These are phyloP conservation scores for Chaetomidium leptoderma DNA, from an alignment of 495 filamentous ascomycete species.

Conservation along the genomic window DNA sequence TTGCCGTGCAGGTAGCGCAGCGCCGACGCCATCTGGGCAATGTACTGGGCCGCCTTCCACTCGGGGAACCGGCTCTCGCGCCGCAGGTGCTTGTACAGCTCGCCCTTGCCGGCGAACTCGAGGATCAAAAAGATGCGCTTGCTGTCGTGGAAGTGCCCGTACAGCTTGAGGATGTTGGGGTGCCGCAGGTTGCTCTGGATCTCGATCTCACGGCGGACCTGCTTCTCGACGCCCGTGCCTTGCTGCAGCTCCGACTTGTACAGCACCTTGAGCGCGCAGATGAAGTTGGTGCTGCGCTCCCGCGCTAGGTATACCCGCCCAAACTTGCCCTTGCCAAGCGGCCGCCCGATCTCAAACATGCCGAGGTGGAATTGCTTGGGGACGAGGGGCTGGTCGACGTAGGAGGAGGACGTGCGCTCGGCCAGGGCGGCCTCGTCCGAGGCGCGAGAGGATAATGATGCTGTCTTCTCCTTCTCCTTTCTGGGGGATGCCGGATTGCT, in stretches of 20 bases:
- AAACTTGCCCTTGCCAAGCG: constrained; percentile 95
- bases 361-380: constrained; percentile 83
- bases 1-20: constrained; percentile 92
- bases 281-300: constrained; percentile 81
- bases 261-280: constrained; percentile 94
- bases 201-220: constrained; percentile 94
- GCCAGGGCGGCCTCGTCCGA: constrained; percentile 49
- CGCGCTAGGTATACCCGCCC: constrained; percentile 93
- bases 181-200: constrained; percentile 96
- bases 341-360: constrained; percentile 98
- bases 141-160: constrained; percentile 94
- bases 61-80: constrained; percentile 86
- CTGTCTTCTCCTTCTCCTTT: constrained; percentile 23
- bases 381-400: constrained; percentile 54
- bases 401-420: constrained; percentile 49
- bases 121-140: constrained; percentile 95
- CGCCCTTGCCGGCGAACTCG: constrained; percentile 91
- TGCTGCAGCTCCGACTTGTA: constrained; percentile 92
- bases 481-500: constrained; percentile 23
- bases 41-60: constrained; percentile 93
- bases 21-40: constrained; percentile 97
- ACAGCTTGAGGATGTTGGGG: constrained; percentile 90
- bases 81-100: constrained; percentile 94
- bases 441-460: constrained; percentile 29
- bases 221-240: constrained; percentile 85